Conservation (phyloP, 2,329 filamentous ascomycete genomes). For the Apiospora sp. region DNA sequence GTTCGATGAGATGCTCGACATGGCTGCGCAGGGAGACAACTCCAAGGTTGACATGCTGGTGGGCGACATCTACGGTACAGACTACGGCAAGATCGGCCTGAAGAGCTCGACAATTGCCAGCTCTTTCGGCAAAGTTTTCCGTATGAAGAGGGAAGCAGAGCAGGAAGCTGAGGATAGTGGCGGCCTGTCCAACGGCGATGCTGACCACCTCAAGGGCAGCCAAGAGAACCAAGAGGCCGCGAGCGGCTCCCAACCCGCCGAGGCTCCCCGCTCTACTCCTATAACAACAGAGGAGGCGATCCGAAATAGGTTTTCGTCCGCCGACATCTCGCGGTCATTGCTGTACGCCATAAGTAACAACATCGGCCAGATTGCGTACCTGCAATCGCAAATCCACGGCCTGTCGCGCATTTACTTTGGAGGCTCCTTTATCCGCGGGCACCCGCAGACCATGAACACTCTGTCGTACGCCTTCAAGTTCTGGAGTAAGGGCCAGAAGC, state of each 20-base stretch:
- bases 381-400: slow-evolving; percentile 95
- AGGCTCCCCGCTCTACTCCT: slow-evolving; percentile 26
- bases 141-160: slow-evolving; percentile 87
- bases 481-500: slow-evolving; percentile 92
- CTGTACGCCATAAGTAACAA: slow-evolving; percentile 98
- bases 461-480: slow-evolving; percentile 96
- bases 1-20: slow-evolving; percentile 97
- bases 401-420: slow-evolving; percentile 96
- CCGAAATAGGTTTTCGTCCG: slow-evolving; percentile 70
- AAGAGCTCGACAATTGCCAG: slow-evolving; percentile 96
- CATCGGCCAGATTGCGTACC: slow-evolving; percentile 95
- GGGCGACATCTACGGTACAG: slow-evolving; percentile 95
- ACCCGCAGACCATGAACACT: slow-evolving; percentile 97
- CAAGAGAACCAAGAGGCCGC: slow-evolving; percentile 27
- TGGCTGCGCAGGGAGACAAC: slow-evolving; percentile 92
- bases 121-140: slow-evolving; percentile 96
- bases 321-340: slow-evolving; percentile 89
- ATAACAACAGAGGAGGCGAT: slow-evolving; percentile 37
- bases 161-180: slow-evolving; percentile 77
- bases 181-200: slow-evolving; percentile 61
- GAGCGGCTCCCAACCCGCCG: neutral
- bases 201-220: slow-evolving; percentile 37
- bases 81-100: slow-evolving; percentile 94
- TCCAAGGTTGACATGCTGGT: slow-evolving; percentile 94
- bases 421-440: slow-evolving; percentile 94